Conservation (phyloP, 2,329 filamentous ascomycete genomes). For the Nannizziopsis barbatae region DNA sequence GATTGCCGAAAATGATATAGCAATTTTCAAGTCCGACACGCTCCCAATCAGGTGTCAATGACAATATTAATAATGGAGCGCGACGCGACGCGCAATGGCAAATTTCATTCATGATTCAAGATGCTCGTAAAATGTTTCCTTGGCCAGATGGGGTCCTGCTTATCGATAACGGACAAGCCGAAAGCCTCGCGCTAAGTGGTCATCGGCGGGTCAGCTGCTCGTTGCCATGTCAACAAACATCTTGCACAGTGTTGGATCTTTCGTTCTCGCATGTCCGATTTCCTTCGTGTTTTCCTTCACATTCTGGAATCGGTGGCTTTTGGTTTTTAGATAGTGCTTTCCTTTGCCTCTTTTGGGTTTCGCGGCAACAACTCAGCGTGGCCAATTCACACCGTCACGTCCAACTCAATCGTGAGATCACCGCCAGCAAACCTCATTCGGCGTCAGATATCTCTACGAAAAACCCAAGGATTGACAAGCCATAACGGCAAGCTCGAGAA, state of each 20-base stretch:
- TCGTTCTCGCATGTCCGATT: constrained; percentile 7
- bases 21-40: too few species aligned
- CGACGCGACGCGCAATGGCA: constrained; percentile 4
- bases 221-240: constrained; percentile 17
- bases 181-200: too few species aligned
- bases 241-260: constrained; percentile 9
- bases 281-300: neutral
- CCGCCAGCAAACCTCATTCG: neutral
- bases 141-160: neutral
- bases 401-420: too few species aligned
- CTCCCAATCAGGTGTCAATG: neutral
- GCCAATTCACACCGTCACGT: too few species aligned
- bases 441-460: neutral
- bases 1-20: too few species aligned
- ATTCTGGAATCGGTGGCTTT: neutral
- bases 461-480: neutral
- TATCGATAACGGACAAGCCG: constrained; percentile 6
- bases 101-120: constrained; percentile 4
- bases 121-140: neutral
- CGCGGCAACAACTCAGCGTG: neutral
- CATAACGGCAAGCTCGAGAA: neutral
- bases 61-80: neutral
- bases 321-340: neutral
- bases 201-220: neutral
- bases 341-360: neutral